Evolutionary conservation across 805 yeast genomes (phyloP), one percentile per base, ranked within the genome.

Genomic region (Clavispora vitiphila): DNA sequence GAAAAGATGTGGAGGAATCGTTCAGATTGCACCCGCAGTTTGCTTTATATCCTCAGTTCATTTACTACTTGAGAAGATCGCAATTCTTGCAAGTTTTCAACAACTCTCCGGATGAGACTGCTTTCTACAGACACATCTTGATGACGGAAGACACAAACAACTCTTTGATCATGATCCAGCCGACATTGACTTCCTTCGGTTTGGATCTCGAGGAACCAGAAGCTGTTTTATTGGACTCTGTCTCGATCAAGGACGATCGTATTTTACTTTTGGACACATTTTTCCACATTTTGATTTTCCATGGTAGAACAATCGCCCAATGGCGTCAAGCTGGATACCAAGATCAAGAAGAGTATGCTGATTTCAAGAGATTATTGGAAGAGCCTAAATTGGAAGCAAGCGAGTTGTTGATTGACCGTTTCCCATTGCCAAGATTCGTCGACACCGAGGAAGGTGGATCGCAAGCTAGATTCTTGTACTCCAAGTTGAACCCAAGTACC

Each of bases 381-480:
- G 90, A 83, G 49, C 96, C 99, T 35, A 82, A 87, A 57, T 76
- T 76, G 41, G 99, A 93, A 65, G 98, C 98, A 18, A 91, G 96
- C 6, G 88, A 84, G 54, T 73, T 95, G 50, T 78, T 93, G 56
- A 79, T 85, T 29, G 98, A 93, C 60, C 78, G 99, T 60, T 91
- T 88, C 80, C 99, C 99, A 55, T 74, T 93, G 58, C 99, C 99
- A 37, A 80, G 99, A 67, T 93, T 91, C 60, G 90, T 93, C 54
- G 96, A 91, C 56, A 88, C 96, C 45, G 97, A 91, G 61, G 97
- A 91, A 55, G 98, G 99, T 56, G 97, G 96, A 42, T 90, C 97
- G 12, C 99, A 93, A 69, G 97, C 98, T 2, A 82, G 99, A 68
- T 93, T 93, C 75, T 75, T 93, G 65, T 81, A 88, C 65, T 87